Conservation (phyloP, 768 basidiomycete species). For the Chalciporus pseudorubinellus region DNA sequence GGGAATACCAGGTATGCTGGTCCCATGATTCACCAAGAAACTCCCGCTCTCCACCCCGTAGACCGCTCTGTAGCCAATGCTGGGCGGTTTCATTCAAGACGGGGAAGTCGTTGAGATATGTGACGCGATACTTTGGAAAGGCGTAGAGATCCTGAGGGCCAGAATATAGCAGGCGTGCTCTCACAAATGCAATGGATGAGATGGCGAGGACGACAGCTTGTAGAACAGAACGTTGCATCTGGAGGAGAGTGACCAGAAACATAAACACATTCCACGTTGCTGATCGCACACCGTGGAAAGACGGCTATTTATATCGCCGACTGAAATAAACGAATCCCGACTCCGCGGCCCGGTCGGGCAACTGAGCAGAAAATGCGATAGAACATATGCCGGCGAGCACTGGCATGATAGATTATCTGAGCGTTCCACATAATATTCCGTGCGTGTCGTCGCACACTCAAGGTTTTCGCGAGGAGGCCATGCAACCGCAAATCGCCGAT, state of each 20-base stretch:
- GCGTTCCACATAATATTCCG: constrained; percentile 1
- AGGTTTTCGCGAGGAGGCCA: constrained; percentile 21
- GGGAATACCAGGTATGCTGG: constrained; percentile 38
- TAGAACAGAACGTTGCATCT: constrained; percentile 18
- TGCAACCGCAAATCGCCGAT: constrained; percentile 33
- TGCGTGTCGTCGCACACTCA: constrained; percentile 4
- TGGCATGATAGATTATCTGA: too few species aligned
- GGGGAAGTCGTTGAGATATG: constrained; percentile 78
- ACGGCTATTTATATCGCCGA: constrained; percentile 33
- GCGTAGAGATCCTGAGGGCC: constrained; percentile 79
- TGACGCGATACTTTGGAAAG: constrained; percentile 78
- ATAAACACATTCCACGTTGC: constrained; percentile 10
- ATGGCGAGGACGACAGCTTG: constrained; percentile 15
- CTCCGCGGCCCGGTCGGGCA: constrained; percentile 26
- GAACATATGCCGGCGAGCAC: background rate
- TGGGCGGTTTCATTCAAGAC: constrained; percentile 69
- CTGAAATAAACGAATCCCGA: constrained; percentile 22
- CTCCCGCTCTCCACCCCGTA: constrained; percentile 72
- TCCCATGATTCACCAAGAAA: constrained; percentile 68
- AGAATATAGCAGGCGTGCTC: constrained; percentile 52
- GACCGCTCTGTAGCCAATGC: constrained; percentile 69
- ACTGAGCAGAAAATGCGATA: background rate
- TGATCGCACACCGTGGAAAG: constrained; percentile 17
- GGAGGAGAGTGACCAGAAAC: background rate
- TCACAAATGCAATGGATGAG: constrained; percentile 11